Percentiles rank a stretch among this genome's conserved stretches.
phyloP scores from a whole-genome alignment of 495 filamentous ascomycete species.

The Mytilinidion resinicola region DNA sequence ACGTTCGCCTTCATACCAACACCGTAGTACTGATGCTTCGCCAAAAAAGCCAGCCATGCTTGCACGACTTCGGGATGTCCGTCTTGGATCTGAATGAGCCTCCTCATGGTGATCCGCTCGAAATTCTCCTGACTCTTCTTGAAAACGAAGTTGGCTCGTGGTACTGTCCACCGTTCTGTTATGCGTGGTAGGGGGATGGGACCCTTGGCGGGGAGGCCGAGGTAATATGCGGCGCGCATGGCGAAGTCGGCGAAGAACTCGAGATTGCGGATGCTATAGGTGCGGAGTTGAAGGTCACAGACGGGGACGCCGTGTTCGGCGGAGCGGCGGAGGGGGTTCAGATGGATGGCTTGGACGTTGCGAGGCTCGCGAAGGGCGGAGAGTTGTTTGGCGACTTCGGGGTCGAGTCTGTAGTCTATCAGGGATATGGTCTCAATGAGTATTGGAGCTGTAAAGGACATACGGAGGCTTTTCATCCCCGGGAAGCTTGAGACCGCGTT shows the following conservation, averaged over 20 bases:
- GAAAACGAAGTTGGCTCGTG: constrained; percentile 78
- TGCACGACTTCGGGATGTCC: constrained; percentile 83
- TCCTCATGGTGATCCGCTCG: constrained; percentile 77
- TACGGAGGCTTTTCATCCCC: constrained; percentile 3
- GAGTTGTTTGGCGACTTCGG: constrained; percentile 21
- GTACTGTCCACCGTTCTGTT: constrained; percentile 89
- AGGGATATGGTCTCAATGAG: background rate
- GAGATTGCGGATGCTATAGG: constrained; percentile 83
- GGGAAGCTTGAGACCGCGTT: constrained; percentile 19
- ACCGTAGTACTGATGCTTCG: constrained; percentile 85
- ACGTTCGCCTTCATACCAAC: constrained; percentile 99
- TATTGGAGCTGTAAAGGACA: background rate
- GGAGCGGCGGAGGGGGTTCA: constrained; percentile 72
- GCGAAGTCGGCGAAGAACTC: constrained; percentile 96
- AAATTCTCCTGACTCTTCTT: constrained; percentile 99
- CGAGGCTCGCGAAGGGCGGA: constrained; percentile 55
- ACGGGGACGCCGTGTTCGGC: constrained; percentile 69
- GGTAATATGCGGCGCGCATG: constrained; percentile 88
- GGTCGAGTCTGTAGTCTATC: background rate
- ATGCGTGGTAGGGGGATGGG: constrained; percentile 85
- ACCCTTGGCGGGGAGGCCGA: constrained; percentile 76
- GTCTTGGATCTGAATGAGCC: constrained; percentile 89
- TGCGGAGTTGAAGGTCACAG: constrained; percentile 88
- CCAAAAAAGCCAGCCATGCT: constrained; percentile 83
- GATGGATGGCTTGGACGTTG: constrained; percentile 76